phyloP scores from a whole-genome alignment of 257 asterid species.

The Cruciata laevipes region DNA sequence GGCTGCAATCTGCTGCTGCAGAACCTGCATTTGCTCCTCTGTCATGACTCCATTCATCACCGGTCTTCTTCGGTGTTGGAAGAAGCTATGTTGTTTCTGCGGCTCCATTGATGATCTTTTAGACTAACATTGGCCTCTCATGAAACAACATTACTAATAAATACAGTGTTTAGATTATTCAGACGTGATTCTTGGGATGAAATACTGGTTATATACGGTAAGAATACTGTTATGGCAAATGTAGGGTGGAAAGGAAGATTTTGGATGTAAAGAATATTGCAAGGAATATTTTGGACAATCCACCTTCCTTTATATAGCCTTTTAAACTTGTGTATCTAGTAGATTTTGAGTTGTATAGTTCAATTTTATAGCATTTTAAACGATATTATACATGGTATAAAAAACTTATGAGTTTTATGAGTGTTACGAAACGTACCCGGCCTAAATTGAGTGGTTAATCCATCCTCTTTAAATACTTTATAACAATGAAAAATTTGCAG shows the following conservation, averaged over 20 bases:
- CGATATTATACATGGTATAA: too few relatives aligned
- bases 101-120: not conserved
- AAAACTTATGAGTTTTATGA: too few relatives aligned
- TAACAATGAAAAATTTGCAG: not conserved
- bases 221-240: not conserved
- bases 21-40: constrained; percentile 85
- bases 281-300: not conserved
- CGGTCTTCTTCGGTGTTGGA: not conserved
- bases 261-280: not conserved
- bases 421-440: too few relatives aligned
- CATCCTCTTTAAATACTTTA: too few relatives aligned
- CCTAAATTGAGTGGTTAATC: too few relatives aligned
- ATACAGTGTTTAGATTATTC: not conserved
- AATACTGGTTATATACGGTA: not conserved
- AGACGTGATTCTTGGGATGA: not conserved
- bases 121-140: not conserved
- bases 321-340: too few relatives aligned
- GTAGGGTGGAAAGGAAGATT: not conserved
- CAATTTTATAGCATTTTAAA: not conserved
- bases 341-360: not conserved
- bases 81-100: not conserved
- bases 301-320: not conserved
- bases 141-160: not conserved
- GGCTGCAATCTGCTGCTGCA: constrained; percentile 82
- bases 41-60: not conserved